A percentile compares a stretch with the other conserved stretches of the same genome.
Conservation (phyloP, 1,139 yeast genomes). For the Hansenula sp. region DNA sequence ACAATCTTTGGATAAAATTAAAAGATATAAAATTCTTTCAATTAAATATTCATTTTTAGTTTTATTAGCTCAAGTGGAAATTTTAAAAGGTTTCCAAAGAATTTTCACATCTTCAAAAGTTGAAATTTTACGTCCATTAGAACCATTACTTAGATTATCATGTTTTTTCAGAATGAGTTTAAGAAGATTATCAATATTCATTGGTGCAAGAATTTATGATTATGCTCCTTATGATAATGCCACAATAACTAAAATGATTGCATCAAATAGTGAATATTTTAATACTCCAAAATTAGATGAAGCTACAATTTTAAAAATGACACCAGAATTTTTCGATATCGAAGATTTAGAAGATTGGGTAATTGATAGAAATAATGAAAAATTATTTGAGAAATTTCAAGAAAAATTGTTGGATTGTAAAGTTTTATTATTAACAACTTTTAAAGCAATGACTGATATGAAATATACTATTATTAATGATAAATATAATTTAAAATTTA, state of each 20-base stretch:
- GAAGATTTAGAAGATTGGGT: neutral
- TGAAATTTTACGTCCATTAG: neutral
- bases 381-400: neutral
- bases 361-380: neutral
- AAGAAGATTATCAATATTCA: neutral
- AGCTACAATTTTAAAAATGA: too few species aligned
- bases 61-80: neutral
- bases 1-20: neutral
- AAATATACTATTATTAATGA: neutral
- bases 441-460: neutral
- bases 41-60: neutral
- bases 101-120: neutral
- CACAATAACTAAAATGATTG: neutral
- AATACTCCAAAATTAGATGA: neutral
- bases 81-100: neutral
- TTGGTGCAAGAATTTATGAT: neutral
- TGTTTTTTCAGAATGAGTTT: neutral
- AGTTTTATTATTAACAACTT: neutral
- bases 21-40: neutral
- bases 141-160: neutral
- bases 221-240: neutral
- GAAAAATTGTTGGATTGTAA: neutral
- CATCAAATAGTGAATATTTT: neutral
- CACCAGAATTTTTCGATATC: neutral
- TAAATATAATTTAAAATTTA: neutral